Evolutionary conservation across 805 yeast genomes (phyloP), one percentile per base, ranked within the genome.

Genomic region (Cyberlindnera euphorbiae): DNA sequence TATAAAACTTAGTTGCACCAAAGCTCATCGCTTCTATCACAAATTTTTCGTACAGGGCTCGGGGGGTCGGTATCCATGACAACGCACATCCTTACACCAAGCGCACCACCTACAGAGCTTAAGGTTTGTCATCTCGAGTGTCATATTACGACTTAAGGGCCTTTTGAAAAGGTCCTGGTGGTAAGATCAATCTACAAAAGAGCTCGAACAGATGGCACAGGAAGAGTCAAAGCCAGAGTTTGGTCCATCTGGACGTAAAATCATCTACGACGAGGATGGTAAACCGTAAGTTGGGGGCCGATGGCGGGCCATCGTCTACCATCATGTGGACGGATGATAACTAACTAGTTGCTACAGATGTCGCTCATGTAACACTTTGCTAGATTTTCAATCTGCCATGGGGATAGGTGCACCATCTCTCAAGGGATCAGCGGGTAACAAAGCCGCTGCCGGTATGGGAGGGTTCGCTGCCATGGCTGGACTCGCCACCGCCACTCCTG

Each of bases 281-380:
- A 89, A 86, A 59, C 97, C 97, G 88, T 84, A 67, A 56, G 93
- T 76, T 16, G n/a, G n/a, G n/a, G n/a, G n/a, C n/a, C n/a, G n/a
- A n/a, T n/a, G n/a, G n/a, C n/a, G n/a, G 17, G 8, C 16, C 9
- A 14, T 19, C 26, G 21, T 10, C 4, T 9, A 13, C 22, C 18
- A 19, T n/a, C 19, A 7, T 13, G 8, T 26, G 13, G 25, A 26
- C 26, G 7, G 14, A 27, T 8, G 24, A 21, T 8, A 24, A 10
- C n/a, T n/a, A n/a, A n/a, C n/a, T n/a, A n/a, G n/a, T n/a, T n/a
- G n/a, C n/a, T n/a, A n/a, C 30, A 44, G 45, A 40, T 90, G 98
- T 55, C 90, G 96, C 35, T 65, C 95, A 3, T 90, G 98, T 58
- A 89, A 89, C 60, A 62, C 88, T 0, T 62, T 90, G 25, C 58